These are phyloP conservation scores for Venturia oleaginea DNA, from an alignment of 2,329 filamentous ascomycete species.

Conservation along the genomic window DNA sequence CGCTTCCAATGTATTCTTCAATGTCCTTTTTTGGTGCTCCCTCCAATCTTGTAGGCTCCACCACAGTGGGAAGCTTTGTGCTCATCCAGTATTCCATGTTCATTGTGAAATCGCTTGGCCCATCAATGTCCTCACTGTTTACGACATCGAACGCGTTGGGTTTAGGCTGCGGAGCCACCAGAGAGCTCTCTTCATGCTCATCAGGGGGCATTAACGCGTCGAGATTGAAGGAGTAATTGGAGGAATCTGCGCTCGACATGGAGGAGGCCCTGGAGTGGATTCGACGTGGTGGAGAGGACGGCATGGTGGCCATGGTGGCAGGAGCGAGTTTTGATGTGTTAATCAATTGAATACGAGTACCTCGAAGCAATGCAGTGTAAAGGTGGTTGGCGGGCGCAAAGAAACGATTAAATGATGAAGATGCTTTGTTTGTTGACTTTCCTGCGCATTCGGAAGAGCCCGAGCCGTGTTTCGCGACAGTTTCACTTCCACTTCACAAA, in stretches of 20 bases:
- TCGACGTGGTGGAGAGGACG: background rate
- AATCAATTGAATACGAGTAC: background rate
- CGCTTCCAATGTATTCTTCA: slow-evolving; percentile 11
- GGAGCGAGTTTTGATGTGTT: background rate
- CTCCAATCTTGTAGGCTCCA: slow-evolving; percentile 1
- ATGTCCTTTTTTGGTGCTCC: background rate
- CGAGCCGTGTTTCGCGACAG: background rate
- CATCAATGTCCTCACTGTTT: slow-evolving; percentile 31
- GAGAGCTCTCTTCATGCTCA: slow-evolving; percentile 24
- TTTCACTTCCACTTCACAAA: background rate
- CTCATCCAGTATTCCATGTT: slow-evolving; percentile 36
- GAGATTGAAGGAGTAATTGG: slow-evolving; percentile 30
- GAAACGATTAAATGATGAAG: background rate
- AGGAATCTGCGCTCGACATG: background rate
- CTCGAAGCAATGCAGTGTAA: background rate
- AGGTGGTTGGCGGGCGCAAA: background rate
- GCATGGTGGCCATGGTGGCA: slow-evolving; percentile 1
- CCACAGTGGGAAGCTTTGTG: slow-evolving; percentile 8
- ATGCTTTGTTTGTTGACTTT: slow-evolving; percentile 2
- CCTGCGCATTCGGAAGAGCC: background rate
- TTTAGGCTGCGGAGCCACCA: slow-evolving; percentile 20
- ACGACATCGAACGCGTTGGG: slow-evolving; percentile 27
- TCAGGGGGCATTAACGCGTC: slow-evolving; percentile 27
- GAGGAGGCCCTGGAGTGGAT: background rate
- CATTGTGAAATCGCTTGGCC: slow-evolving; percentile 34